Conservation (phyloP, 2,329 filamentous ascomycete genomes). For the Aspergillus chevalieri region DNA sequence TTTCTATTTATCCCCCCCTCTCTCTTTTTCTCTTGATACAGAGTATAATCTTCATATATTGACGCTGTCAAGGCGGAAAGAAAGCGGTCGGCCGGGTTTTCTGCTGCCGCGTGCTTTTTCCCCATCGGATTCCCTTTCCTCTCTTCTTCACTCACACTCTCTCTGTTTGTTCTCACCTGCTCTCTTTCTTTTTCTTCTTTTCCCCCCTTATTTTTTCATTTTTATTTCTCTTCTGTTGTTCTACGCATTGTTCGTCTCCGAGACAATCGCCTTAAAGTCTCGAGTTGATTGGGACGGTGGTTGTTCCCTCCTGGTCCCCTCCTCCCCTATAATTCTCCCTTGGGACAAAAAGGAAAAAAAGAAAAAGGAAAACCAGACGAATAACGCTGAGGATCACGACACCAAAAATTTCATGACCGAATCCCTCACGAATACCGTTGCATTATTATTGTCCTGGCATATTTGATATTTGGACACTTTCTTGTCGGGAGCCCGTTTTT, state of each 20-base stretch:
- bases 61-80: not conserved
- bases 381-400: conserved; percentile 7
- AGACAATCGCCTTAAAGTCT: no score
- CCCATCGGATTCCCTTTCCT: conserved; percentile 7
- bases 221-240: conserved; percentile 4
- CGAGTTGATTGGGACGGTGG: not conserved
- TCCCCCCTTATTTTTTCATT: conserved; percentile 7
- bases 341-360: conserved; percentile 5
- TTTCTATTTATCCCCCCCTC: not conserved
- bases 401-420: conserved; percentile 12
- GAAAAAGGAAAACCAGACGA: conserved; percentile 4
- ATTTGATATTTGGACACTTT: conserved; percentile 8
- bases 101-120: not conserved
- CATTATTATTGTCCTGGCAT: conserved; percentile 2
- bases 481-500: conserved; percentile 10
- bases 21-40: not conserved
- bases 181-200: conserved; percentile 7
- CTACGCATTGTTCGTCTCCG: not conserved
- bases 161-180: conserved; percentile 1
- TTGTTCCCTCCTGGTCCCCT: not conserved
- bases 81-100: not conserved
- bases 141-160: conserved; percentile 7
- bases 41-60: not conserved
- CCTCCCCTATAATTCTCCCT: not conserved
- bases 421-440: conserved; percentile 13